Evolutionary conservation across 2,329 filamentous ascomycete genomes (phyloP), one percentile per base, ranked within the genome.

Genomic region (Scedosporium aurantiacum): DNA sequence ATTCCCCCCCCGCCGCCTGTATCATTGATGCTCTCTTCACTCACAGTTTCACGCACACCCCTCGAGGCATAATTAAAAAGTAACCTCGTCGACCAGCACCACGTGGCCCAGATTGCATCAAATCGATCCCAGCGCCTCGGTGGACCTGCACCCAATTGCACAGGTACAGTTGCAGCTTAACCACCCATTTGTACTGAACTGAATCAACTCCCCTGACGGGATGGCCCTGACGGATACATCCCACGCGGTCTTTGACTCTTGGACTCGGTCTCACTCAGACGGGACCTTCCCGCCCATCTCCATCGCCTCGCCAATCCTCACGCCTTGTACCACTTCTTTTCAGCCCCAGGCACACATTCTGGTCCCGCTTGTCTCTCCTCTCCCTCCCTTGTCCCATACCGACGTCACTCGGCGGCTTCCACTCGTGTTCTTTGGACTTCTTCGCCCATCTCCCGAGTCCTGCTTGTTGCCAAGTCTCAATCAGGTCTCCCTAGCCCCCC

Each of bases 61-160:
- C 32, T 25, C 21, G 14, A 28, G 25, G 21, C 57, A 50, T 47
- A 47, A 43, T 27, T 43, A 43, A 59, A 16, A 27, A 59, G 57
- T 59, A 50, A 43, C 41, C 10, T 14, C 10, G 14, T 56, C 25
- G 21, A n/a, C 59, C 16, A 14, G 14, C 50, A 56, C 59, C 27
- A 56, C 32, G 59, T 56, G 59, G 59, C 21, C 32, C 32, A 56
- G 28, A 54, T 60, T 55, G 50, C 50, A 56, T 56, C 40, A 28
- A 28, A 50, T 21, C 28, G 23, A 45, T 21, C 18, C 58, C 47
- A 55, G 45, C 45, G 5, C 21, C 18, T 41, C 5, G 28, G 27
- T 23, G 56, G 27, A 58, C 56, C 54, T 58, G 56, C 47, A 40
- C 45, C 25, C 7, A 27, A 45, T 23, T 27, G 57, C 21, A 59